phyloP scores from a whole-genome alignment of 2,329 filamentous ascomycete species.

The Colletotrichum sp. region DNA sequence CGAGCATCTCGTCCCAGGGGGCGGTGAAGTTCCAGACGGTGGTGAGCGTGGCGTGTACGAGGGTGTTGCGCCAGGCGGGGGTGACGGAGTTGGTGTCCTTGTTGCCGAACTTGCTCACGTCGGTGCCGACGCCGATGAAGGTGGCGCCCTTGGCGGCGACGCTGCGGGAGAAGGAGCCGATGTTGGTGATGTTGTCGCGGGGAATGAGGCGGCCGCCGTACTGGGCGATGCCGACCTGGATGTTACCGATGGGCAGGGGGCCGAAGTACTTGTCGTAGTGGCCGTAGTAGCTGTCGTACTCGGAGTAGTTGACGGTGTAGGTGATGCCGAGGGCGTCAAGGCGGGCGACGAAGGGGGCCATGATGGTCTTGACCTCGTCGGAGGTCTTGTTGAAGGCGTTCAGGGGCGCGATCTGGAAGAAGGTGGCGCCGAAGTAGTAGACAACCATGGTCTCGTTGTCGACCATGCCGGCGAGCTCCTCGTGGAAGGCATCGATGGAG shows the following conservation, averaged over 20 bases:
- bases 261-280: conserved; percentile 46
- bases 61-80: conserved; percentile 45
- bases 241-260: conserved; percentile 43
- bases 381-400: conserved; percentile 52
- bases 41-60: conserved; percentile 33
- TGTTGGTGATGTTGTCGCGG: conserved; percentile 22
- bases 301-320: conserved; percentile 27
- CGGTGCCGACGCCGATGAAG: conserved; percentile 32
- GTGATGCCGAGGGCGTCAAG: conserved; percentile 40
- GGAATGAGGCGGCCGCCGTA: conserved; percentile 29
- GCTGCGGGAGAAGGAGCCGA: conserved; percentile 20
- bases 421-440: conserved; percentile 51
- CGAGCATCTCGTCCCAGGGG: conserved; percentile 32
- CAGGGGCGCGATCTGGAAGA: conserved; percentile 52
- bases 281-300: conserved; percentile 36
- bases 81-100: conserved; percentile 38
- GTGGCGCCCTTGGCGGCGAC: conserved; percentile 24
- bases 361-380: conserved; percentile 43
- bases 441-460: conserved; percentile 55
- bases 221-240: conserved; percentile 50
- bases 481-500: conserved; percentile 33
- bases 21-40: conserved; percentile 32
- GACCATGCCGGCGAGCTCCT: conserved; percentile 48
- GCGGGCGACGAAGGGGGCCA: conserved; percentile 46
- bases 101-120: conserved; percentile 30